Conservation (phyloP, 163 green algal species). For the Volvox carteri region DNA sequence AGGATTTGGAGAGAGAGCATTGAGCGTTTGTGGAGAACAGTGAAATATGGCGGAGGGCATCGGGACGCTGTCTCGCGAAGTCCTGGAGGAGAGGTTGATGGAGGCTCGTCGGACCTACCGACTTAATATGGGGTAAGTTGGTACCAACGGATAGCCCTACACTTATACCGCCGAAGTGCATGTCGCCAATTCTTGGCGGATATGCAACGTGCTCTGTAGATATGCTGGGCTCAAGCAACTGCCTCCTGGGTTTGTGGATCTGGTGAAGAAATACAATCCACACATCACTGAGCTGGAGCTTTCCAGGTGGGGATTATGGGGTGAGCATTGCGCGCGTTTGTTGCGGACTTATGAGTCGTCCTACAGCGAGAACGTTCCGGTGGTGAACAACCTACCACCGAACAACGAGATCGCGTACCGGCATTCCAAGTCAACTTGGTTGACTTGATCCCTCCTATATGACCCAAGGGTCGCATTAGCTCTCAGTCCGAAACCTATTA, state of each 20-base stretch:
- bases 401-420: too few species aligned
- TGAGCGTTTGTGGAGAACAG: too few species aligned
- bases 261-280: constrained; percentile 77
- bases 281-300: constrained; percentile 83
- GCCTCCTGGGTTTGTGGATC: constrained; percentile 69
- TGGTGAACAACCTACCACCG: too few species aligned
- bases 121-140: constrained; percentile 74
- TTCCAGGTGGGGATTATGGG: constrained; percentile 68
- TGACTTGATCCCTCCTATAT: background rate
- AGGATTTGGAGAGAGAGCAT: too few species aligned
- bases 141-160: too few species aligned
- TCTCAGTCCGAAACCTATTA: too few species aligned
- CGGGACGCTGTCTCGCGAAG: constrained; percentile 38
- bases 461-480: background rate
- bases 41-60: constrained; percentile 35
- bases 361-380: too few species aligned
- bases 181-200: too few species aligned
- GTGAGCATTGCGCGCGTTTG: too few species aligned
- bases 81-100: constrained; percentile 69
- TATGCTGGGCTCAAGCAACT: constrained; percentile 74
- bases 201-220: constrained; percentile 61
- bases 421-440: too few species aligned
- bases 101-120: constrained; percentile 76
- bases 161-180: too few species aligned
- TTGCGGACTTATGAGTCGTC: too few species aligned